These are phyloP conservation scores for Paramecium sexaurelia DNA, from an alignment of 73 alveolate genomes.

Conservation along the genomic window DNA sequence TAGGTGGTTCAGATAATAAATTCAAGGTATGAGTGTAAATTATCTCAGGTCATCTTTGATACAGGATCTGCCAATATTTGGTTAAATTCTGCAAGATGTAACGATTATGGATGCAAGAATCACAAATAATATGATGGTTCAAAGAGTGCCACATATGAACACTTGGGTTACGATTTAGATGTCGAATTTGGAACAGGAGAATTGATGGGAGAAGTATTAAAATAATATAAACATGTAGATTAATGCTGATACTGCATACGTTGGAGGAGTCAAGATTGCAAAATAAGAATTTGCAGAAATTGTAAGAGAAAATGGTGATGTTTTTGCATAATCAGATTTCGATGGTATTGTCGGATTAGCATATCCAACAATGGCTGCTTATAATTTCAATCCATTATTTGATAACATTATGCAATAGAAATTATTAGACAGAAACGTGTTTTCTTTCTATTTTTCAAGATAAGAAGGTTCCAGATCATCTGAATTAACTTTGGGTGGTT, in stretches of 20 bases:
- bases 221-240: not conserved
- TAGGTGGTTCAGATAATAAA: conserved; percentile 42
- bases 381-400: conserved; percentile 72
- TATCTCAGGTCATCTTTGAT: conserved; percentile 79
- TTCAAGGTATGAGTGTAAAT: not conserved
- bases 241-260: conserved; percentile 68
- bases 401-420: conserved; percentile 77
- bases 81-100: conserved; percentile 76
- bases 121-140: conserved; percentile 70
- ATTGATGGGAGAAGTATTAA: conserved; percentile 68
- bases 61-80: conserved; percentile 83
- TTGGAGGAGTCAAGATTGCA: conserved; percentile 73
- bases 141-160: conserved; percentile 44
- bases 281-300: conserved; percentile 81
- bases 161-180: conserved; percentile 61
- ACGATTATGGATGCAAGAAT: conserved; percentile 68
- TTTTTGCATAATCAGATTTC: conserved; percentile 72
- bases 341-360: conserved; percentile 89
- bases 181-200: conserved; percentile 82
- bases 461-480: conserved; percentile 71
- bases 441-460: conserved; percentile 78
- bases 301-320: conserved; percentile 79
- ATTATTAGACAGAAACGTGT: conserved; percentile 75
- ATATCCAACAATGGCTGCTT: conserved; percentile 79
- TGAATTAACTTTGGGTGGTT: conserved; percentile 79